Evolutionary conservation across 805 yeast species (phyloP).

Genomic region (Novakomyces olei): DNA sequence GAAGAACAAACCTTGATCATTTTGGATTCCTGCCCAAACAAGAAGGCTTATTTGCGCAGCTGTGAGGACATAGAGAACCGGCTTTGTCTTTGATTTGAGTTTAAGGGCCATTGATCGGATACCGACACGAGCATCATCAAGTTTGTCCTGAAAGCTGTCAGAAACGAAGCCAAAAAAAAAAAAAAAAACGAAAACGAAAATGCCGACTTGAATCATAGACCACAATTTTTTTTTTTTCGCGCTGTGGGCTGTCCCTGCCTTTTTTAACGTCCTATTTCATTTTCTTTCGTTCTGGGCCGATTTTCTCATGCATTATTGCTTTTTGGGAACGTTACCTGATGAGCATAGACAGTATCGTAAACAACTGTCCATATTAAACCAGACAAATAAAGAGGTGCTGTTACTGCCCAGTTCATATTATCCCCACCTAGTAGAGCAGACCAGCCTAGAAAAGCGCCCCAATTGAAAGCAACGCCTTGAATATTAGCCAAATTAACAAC

Average conservation of each 20-base stretch:
- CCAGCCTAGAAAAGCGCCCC: constrained; percentile 88
- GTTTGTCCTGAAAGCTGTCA: too few species aligned
- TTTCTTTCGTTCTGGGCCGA: too few species aligned
- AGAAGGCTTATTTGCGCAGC: constrained; percentile 44
- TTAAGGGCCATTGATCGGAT: constrained; percentile 86
- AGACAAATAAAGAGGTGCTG: constrained; percentile 54
- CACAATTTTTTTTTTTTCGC: too few species aligned
- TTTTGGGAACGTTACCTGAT: too few species aligned
- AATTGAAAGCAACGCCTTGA: constrained; percentile 68
- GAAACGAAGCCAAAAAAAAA: too few species aligned
- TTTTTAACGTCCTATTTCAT: too few species aligned
- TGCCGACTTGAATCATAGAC: too few species aligned
- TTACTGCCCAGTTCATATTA: constrained; percentile 28
- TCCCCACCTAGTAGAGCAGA: constrained; percentile 88
- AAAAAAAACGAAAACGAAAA: too few species aligned
- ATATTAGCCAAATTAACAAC: too few species aligned
- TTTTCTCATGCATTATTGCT: too few species aligned
- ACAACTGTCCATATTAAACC: constrained; percentile 84
- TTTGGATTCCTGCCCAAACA: constrained; percentile 45
- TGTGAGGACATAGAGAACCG: constrained; percentile 40
- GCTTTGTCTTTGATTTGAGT: constrained; percentile 69
- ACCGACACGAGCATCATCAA: constrained; percentile 71
- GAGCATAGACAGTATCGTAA: constrained; percentile 92
- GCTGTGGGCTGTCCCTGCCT: too few species aligned
- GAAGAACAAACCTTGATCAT: constrained; percentile 77